Evolutionary conservation across 345 rosid genomes (phyloP).

Genomic region (Eutrema yunnanense): DNA sequence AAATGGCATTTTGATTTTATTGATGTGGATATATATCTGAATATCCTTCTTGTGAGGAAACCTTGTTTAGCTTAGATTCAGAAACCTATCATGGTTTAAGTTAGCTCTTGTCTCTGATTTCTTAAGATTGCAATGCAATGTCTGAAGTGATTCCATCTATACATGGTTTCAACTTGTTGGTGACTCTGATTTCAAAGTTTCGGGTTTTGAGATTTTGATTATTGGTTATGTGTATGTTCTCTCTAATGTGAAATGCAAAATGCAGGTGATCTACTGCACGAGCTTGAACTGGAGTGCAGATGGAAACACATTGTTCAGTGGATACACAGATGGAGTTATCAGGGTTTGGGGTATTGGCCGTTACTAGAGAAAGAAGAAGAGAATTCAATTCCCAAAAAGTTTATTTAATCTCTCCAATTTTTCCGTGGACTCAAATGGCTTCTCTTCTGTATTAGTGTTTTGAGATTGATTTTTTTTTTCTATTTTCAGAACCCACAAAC

Average conservation of each 20-base stretch:
- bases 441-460: slow-evolving; percentile 10
- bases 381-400: neutral
- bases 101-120: neutral
- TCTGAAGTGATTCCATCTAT: neutral
- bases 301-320: slow-evolving; percentile 32
- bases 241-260: neutral
- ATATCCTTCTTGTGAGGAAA: neutral
- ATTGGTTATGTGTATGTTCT: neutral
- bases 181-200: neutral
- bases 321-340: slow-evolving; percentile 25
- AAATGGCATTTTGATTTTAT: neutral
- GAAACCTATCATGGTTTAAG: neutral
- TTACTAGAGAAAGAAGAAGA: slow-evolving; percentile 6
- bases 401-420: neutral
- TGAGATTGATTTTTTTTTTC: neutral
- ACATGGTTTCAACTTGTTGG: neutral
- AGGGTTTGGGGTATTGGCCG: slow-evolving; percentile 31
- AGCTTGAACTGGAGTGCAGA: slow-evolving; percentile 32
- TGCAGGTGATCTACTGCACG: slow-evolving; percentile 27
- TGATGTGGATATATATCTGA: neutral
- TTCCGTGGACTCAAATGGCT: neutral
- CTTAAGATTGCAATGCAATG: neutral
- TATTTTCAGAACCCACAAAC: neutral
- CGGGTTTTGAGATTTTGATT: neutral
- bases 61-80: neutral